phyloP scores from a whole-genome alignment of 2,329 filamentous ascomycete species.

The Byssochlamys sp. region DNA sequence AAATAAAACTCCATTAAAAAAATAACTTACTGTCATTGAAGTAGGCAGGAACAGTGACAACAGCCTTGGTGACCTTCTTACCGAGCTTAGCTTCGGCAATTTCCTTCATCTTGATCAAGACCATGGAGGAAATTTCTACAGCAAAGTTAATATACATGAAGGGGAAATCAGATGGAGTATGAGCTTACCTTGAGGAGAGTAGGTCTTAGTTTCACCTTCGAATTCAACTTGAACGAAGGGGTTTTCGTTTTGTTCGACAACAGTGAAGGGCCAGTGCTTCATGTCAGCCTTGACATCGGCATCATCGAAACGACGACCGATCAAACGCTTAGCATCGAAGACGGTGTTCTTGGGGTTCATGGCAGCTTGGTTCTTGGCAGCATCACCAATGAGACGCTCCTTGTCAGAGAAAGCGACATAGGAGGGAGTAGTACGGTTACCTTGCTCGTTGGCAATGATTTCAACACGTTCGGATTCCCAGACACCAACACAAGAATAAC shows the following conservation, averaged over 20 bases:
- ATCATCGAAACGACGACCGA: slow-evolving; percentile 90
- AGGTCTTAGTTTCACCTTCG: slow-evolving; percentile 85
- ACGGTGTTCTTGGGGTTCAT: slow-evolving; percentile 98
- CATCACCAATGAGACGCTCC: slow-evolving; percentile 98
- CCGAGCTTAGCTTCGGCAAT: slow-evolving; percentile 96
- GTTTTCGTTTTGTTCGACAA: slow-evolving; percentile 77
- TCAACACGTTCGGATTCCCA: too few species aligned
- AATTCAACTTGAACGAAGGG: slow-evolving; percentile 93
- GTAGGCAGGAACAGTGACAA: slow-evolving; percentile 97
- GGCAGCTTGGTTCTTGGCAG: slow-evolving; percentile 98
- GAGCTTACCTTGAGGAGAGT: slow-evolving; percentile 96
- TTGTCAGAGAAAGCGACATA: slow-evolving; percentile 98
- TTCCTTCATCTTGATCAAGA: slow-evolving; percentile 85
- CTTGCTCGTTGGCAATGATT: slow-evolving; percentile 99
- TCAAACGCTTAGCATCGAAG: slow-evolving; percentile 94
- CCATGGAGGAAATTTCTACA: slow-evolving; percentile 99
- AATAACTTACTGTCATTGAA: slow-evolving; percentile 99
- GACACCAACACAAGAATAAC: too few species aligned
- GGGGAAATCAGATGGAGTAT: too few species aligned
- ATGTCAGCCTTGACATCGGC: slow-evolving; percentile 97
- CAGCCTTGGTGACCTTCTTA: slow-evolving; percentile 97
- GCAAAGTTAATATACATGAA: too few species aligned
- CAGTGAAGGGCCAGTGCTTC: slow-evolving; percentile 98
- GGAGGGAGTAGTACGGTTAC: slow-evolving; percentile 95
- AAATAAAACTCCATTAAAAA: too few species aligned